Evolutionary conservation across 441 rosid species (phyloP).

Genomic region (Arabidopsis hybrid): DNA sequence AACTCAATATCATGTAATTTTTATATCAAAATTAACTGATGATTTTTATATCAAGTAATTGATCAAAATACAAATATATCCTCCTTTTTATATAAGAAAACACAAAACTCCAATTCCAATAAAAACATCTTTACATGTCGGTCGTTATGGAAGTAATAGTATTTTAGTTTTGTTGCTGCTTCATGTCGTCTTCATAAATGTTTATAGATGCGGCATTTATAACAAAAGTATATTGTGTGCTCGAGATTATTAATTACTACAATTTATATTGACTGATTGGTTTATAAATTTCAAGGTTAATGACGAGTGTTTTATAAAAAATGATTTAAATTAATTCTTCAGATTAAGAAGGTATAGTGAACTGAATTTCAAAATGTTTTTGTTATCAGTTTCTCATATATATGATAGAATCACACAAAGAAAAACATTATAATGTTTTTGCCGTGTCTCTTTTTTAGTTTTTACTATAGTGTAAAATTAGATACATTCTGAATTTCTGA

Average conservation of each 20-base stretch:
- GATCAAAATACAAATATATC: background rate
- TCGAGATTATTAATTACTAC: background rate
- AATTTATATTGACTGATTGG: background rate
- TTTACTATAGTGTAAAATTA: background rate
- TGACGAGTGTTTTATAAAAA: background rate
- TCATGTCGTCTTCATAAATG: background rate
- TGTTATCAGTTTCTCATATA: background rate
- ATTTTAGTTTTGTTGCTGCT: background rate
- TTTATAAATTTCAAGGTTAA: conserved; percentile 15
- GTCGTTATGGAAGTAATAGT: too few relatives aligned
- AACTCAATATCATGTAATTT: background rate
- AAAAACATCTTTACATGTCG: background rate
- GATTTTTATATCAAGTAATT: background rate
- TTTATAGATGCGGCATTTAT: background rate
- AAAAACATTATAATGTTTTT: background rate
- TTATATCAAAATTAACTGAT: background rate
- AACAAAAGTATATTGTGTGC: background rate
- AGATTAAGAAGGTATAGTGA: background rate
- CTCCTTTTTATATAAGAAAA: background rate
- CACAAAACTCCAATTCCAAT: background rate
- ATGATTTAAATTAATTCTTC: background rate
- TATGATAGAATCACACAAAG: background rate
- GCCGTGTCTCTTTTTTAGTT: background rate
- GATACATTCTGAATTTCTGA: background rate
- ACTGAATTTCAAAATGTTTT: background rate